Evolutionary conservation across 768 basidiomycete genomes (phyloP).

Genomic region (Boletus rufocinnamomeus): DNA sequence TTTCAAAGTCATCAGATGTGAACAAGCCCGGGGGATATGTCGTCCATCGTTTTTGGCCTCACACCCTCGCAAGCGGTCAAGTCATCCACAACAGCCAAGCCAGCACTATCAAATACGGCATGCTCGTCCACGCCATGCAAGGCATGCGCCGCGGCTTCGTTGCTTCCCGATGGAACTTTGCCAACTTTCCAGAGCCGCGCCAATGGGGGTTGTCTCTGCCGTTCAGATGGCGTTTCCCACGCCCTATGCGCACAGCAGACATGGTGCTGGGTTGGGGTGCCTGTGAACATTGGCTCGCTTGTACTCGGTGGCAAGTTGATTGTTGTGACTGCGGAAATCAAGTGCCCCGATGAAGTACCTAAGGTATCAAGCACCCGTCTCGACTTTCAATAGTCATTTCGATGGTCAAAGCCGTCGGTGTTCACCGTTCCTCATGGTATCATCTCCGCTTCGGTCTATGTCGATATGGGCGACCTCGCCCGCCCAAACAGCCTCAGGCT

Average conservation of each 20-base stretch:
- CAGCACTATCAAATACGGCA: slow-evolving; percentile 61
- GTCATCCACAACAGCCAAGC: slow-evolving; percentile 68
- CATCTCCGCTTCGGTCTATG: slow-evolving; percentile 55
- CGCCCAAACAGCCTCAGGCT: slow-evolving; percentile 83
- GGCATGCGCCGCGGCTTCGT: slow-evolving; percentile 96
- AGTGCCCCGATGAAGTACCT: slow-evolving; percentile 62
- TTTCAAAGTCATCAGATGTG: too few relatives aligned
- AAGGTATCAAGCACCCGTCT: slow-evolving; percentile 56
- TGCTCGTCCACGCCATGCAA: slow-evolving; percentile 96
- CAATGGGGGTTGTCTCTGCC: slow-evolving; percentile 75
- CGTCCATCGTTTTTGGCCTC: slow-evolving; percentile 90
- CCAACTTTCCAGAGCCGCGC: slow-evolving; percentile 80
- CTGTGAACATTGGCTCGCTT: slow-evolving; percentile 81
- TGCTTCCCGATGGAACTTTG: slow-evolving; percentile 97
- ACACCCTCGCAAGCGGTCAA: slow-evolving; percentile 60
- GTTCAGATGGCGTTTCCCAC: slow-evolving; percentile 98
- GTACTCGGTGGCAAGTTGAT: slow-evolving; percentile 80
- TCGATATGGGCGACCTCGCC: slow-evolving; percentile 58
- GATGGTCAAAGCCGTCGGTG: slow-evolving; percentile 77
- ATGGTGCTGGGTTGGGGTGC: slow-evolving; percentile 75
- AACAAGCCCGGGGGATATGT: slow-evolving; percentile 81
- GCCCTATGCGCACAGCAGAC: slow-evolving; percentile 71
- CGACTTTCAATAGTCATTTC: too few relatives aligned
- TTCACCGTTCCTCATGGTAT: slow-evolving; percentile 50
- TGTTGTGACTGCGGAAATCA: slow-evolving; percentile 77